These are phyloP conservation scores for Ophiostoma novo-ulmi DNA, from an alignment of 2,329 filamentous ascomycete species.

Conservation along the genomic window DNA sequence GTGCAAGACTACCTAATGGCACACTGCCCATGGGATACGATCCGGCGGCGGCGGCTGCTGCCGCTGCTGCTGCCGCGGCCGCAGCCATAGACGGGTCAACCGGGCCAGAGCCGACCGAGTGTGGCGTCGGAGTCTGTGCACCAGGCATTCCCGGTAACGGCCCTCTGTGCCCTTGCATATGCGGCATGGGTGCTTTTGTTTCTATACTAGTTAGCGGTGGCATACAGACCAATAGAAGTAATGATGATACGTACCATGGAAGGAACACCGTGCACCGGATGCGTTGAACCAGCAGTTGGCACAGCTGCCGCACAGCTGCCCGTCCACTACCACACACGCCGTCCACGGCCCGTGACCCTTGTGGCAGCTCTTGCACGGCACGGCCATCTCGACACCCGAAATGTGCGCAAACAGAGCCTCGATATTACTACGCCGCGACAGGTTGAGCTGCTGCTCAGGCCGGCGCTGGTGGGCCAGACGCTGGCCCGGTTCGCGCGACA, in stretches of 20 bases:
- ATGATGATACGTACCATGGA: slow-evolving; percentile 46
- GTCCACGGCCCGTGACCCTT: slow-evolving; percentile 58
- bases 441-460: slow-evolving; percentile 50
- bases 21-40: slow-evolving; percentile 14
- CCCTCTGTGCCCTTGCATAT: slow-evolving; percentile 35
- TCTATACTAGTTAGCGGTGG: slow-evolving; percentile 15
- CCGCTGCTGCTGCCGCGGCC: slow-evolving; percentile 8
- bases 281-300: slow-evolving; percentile 62
- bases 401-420: slow-evolving; percentile 56
- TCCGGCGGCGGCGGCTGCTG: slow-evolving; percentile 18
- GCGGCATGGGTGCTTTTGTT: slow-evolving; percentile 33
- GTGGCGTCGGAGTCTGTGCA: neutral
- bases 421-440: slow-evolving; percentile 54
- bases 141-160: neutral
- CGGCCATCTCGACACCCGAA: slow-evolving; percentile 44
- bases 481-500: slow-evolving; percentile 46
- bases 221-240: neutral
- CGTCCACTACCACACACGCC: slow-evolving; percentile 53
- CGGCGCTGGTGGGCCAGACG: slow-evolving; percentile 50
- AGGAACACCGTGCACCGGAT: slow-evolving; percentile 54
- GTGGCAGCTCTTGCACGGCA: slow-evolving; percentile 56
- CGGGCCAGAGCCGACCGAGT: slow-evolving; percentile 21
- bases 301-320: slow-evolving; percentile 58
- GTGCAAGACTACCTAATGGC: neutral
- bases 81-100: slow-evolving; percentile 19